These are phyloP conservation scores for Colletotrichum noveboracense DNA, from an alignment of 2,329 filamentous ascomycete genomes.

Conservation along the genomic window DNA sequence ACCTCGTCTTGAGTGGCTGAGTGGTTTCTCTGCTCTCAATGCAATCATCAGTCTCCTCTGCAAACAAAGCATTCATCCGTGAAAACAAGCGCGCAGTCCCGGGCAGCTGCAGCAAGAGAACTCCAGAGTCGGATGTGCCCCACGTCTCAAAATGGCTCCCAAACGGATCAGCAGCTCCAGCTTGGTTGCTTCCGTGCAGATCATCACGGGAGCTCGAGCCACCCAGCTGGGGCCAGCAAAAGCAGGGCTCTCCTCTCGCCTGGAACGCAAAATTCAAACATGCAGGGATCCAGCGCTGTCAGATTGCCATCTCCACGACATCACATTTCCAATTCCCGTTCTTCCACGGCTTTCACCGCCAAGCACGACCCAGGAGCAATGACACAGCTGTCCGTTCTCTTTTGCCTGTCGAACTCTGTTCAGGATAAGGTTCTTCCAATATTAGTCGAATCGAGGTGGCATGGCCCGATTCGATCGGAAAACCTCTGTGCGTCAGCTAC, in stretches of 20 bases:
- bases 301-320: not conserved
- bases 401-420: not conserved
- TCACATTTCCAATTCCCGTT: conserved; percentile 9
- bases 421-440: not conserved
- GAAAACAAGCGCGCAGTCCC: not conserved
- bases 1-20: not conserved
- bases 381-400: not conserved
- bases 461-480: not conserved
- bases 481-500: not conserved
- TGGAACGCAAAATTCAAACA: not conserved
- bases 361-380: not conserved
- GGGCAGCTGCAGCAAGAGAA: not conserved
- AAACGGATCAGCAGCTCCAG: conserved; percentile 4
- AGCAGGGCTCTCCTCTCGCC: not conserved
- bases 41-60: not conserved
- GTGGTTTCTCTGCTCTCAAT: not conserved
- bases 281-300: conserved; percentile 7
- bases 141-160: not conserved
- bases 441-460: not conserved
- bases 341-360: not conserved
- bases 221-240: conserved; percentile 1
- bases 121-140: not conserved
- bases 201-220: conserved; percentile 16
- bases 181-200: conserved; percentile 18
- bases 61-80: not conserved